Conservation (phyloP, 768 basidiomycete species). For the Leccinum subtestaceum region DNA sequence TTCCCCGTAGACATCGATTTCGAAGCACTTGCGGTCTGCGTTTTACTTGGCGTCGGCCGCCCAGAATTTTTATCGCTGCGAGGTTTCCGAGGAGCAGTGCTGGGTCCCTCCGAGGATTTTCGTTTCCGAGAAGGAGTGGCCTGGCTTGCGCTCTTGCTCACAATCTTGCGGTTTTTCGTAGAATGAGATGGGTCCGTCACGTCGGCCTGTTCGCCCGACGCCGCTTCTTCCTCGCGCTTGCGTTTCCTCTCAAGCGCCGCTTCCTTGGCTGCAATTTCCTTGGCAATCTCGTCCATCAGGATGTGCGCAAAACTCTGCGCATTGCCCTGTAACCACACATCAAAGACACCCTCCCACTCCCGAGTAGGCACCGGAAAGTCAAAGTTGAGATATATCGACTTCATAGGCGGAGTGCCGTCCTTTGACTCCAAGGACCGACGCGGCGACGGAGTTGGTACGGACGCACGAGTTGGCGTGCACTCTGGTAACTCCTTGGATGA, state of each 20-base stretch:
- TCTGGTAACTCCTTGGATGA: constrained; percentile 33
- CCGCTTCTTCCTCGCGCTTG: constrained; percentile 50
- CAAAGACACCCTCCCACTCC: constrained; percentile 90
- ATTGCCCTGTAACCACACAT: constrained; percentile 87
- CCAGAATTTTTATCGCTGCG: constrained; percentile 19
- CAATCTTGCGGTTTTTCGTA: constrained; percentile 27
- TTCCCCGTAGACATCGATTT: constrained; percentile 24
- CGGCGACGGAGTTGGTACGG: constrained; percentile 49
- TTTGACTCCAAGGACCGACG: constrained; percentile 32
- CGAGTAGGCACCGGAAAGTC: constrained; percentile 83
- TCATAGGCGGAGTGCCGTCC: constrained; percentile 55
- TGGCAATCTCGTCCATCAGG: constrained; percentile 56
- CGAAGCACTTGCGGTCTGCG: constrained; percentile 14
- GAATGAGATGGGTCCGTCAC: constrained; percentile 13
- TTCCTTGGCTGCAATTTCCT: constrained; percentile 53
- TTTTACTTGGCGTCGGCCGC: constrained; percentile 18
- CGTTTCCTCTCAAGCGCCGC: constrained; percentile 53
- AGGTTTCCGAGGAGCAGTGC: constrained; percentile 32
- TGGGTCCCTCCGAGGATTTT: constrained; percentile 25
- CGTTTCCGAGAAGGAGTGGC: constrained; percentile 18
- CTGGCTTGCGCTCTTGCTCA: constrained; percentile 11
- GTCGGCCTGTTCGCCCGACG: constrained; percentile 13
- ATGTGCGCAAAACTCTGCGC: constrained; percentile 73
- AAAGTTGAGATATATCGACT: constrained; percentile 78
- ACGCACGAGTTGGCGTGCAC: constrained; percentile 27